Conservation (phyloP, 768 basidiomycete species). For the Sporobolomyces pararoseus region DNA sequence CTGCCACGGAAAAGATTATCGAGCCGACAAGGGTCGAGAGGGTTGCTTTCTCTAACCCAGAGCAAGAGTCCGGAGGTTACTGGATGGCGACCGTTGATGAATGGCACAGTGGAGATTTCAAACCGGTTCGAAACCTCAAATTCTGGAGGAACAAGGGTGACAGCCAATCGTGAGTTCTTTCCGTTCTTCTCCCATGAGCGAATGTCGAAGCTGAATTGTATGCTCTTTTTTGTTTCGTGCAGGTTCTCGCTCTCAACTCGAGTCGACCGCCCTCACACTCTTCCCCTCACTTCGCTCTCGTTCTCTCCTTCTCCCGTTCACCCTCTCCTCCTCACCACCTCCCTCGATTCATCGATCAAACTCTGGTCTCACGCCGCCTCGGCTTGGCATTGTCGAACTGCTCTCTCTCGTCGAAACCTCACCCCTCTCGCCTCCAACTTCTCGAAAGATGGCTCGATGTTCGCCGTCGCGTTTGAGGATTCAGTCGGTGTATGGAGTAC, state of each 20-base stretch:
- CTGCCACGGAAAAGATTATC: constrained; percentile 60
- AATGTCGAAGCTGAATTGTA: background rate
- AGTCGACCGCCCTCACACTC: constrained; percentile 80
- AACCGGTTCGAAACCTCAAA: constrained; percentile 73
- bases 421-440: constrained; percentile 62
- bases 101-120: constrained; percentile 66
- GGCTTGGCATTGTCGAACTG: constrained; percentile 75
- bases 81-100: constrained; percentile 92
- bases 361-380: constrained; percentile 63
- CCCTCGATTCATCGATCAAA: constrained; percentile 71
- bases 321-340: constrained; percentile 65
- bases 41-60: constrained; percentile 58
- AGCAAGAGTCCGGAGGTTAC: constrained; percentile 50
- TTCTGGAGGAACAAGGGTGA: constrained; percentile 74
- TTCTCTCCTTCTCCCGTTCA: constrained; percentile 61
- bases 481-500: constrained; percentile 73
- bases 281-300: constrained; percentile 60
- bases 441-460: constrained; percentile 79
- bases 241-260: constrained; percentile 68
- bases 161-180: constrained; percentile 59
- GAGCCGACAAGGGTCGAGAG: constrained; percentile 72
- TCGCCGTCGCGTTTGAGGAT: constrained; percentile 67
- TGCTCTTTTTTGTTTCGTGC: background rate
- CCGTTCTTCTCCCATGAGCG: constrained; percentile 54
- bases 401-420: constrained; percentile 59